Percentiles rank a stretch among this genome's conserved stretches.
These are phyloP conservation scores for Amanita fuliginea DNA, from an alignment of 768 basidiomycete species.

Conservation along the genomic window DNA sequence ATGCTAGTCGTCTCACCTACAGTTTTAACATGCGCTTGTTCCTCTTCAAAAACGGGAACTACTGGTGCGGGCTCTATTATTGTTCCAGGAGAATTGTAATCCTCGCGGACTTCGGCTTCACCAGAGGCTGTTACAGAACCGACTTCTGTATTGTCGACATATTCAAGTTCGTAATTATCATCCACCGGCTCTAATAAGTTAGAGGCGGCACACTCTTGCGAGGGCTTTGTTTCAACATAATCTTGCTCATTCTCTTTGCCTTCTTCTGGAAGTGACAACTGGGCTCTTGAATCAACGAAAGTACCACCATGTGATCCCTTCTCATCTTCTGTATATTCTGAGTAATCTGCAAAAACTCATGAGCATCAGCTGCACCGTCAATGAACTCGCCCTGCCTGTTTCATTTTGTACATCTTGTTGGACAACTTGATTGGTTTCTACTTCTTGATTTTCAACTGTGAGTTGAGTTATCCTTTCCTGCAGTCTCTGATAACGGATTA, in stretches of 20 bases:
- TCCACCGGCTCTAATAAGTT: neutral
- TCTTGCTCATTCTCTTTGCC: neutral
- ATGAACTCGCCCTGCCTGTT: neutral
- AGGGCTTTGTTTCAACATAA: neutral
- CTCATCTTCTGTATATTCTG: neutral
- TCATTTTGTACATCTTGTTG: neutral
- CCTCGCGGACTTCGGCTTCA: neutral
- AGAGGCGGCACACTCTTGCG: neutral
- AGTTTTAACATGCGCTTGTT: neutral
- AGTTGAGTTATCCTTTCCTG: constrained; percentile 40
- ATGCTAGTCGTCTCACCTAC: neutral
- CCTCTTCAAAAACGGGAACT: neutral
- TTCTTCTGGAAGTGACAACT: neutral
- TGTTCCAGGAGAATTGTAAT: neutral
- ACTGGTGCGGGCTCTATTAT: neutral
- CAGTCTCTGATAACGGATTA: constrained; percentile 50
- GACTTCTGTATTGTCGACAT: neutral
- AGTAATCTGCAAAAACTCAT: neutral
- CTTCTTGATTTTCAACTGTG: constrained; percentile 8
- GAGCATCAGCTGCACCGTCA: neutral
- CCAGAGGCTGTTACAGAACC: neutral
- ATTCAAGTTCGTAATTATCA: neutral
- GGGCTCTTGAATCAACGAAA: neutral
- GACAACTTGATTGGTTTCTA: neutral
- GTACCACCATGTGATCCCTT: neutral